A percentile compares a stretch with the other conserved stretches of the same genome.
Conservation (phyloP, 2,329 filamentous ascomycete species). For the Ophiostoma angusticollis region DNA sequence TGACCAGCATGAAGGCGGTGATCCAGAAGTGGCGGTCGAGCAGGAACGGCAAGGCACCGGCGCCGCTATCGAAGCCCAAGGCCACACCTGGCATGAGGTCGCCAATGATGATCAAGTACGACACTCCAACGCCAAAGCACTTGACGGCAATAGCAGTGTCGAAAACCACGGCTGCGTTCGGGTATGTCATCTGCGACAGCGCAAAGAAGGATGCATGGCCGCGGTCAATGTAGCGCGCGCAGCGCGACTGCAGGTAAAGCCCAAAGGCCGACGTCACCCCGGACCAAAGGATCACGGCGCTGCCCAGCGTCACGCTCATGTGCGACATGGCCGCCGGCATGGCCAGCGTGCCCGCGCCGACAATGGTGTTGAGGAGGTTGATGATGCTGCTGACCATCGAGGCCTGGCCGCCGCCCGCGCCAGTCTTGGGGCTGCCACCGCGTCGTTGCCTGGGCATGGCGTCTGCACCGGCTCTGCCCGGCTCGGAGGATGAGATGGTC, state of each 20-base stretch:
- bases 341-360: conserved; percentile 86
- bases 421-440: conserved; percentile 55
- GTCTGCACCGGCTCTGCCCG: conserved; percentile 25
- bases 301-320: conserved; percentile 82
- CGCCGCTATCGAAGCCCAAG: conserved; percentile 57
- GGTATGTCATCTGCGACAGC: conserved; percentile 93
- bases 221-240: conserved; percentile 82
- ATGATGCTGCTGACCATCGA: conserved; percentile 84
- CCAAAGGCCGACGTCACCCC: conserved; percentile 82
- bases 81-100: conserved; percentile 96
- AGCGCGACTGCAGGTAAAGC: conserved; percentile 86
- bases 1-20: conserved; percentile 89
- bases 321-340: conserved; percentile 93
- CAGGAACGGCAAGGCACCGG: conserved; percentile 56
- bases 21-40: conserved; percentile 94
- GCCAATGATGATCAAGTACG: conserved; percentile 96
- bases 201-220: conserved; percentile 88
- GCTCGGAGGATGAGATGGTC: conserved; percentile 38
- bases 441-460: conserved; percentile 43
- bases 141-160: conserved; percentile 94
- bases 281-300: conserved; percentile 80
- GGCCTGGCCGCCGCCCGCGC: conserved; percentile 62
- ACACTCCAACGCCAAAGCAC: conserved; percentile 94
- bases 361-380: conserved; percentile 93
- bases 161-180: conserved; percentile 88